Evolutionary conservation across 768 basidiomycete species (phyloP).

Genomic region (Dioszegia aurantiaca): DNA sequence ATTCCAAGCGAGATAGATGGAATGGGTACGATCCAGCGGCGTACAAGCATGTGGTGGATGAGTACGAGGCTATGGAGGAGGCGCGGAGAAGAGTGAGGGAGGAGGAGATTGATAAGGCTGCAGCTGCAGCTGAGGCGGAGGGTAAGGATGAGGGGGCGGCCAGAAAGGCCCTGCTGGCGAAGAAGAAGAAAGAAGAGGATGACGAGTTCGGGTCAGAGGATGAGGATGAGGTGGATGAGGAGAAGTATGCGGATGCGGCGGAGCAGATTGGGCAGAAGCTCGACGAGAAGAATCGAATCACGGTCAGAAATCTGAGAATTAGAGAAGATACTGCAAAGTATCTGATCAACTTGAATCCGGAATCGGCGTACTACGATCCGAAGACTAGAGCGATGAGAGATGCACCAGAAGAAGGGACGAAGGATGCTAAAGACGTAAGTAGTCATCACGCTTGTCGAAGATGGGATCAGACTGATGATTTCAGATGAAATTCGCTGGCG

Average conservation of each 20-base stretch:
- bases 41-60: constrained; percentile 82
- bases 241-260: constrained; percentile 96
- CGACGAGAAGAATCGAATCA: constrained; percentile 96
- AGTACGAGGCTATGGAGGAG: constrained; percentile 87
- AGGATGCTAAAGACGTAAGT: constrained; percentile 81
- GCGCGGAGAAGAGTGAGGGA: constrained; percentile 86
- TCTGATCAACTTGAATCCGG: constrained; percentile 89
- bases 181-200: constrained; percentile 60
- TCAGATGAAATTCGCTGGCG: constrained; percentile 75
- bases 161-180: constrained; percentile 64
- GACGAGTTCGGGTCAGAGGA: constrained; percentile 82
- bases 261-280: constrained; percentile 97
- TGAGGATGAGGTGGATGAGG: constrained; percentile 84
- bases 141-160: constrained; percentile 64
- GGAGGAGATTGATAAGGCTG: constrained; percentile 97
- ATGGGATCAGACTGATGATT: background rate
- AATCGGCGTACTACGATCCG: constrained; percentile 97
- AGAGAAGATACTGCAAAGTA: constrained; percentile 99
- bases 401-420: constrained; percentile 68
- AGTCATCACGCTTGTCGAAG: background rate
- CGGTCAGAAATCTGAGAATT: constrained; percentile 95
- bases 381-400: constrained; percentile 99
- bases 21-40: constrained; percentile 92
- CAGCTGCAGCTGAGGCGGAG: constrained; percentile 65
- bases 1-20: constrained; percentile 95